These are phyloP conservation scores for Umbilicus rupestris DNA, from an alignment of 164 flowering plant genomes.

Conservation along the genomic window DNA sequence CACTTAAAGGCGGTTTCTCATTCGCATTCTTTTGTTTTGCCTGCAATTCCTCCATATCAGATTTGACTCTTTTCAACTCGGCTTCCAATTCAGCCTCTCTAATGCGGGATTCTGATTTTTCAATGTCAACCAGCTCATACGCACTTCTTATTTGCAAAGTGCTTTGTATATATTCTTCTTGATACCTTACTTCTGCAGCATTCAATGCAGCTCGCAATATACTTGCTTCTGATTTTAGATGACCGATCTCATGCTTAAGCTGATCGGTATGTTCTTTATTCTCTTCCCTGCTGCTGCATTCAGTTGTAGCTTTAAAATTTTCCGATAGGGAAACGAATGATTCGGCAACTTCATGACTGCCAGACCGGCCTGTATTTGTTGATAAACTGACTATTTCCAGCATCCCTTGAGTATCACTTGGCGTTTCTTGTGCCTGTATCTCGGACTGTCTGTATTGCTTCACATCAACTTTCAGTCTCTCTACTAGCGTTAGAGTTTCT, in stretches of 20 bases:
- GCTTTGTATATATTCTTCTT: constrained; percentile 41
- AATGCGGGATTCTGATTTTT: constrained; percentile 23
- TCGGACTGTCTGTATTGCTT: constrained; percentile 51
- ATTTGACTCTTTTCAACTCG: constrained; percentile 30
- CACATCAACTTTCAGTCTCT: constrained; percentile 42
- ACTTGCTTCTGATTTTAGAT: constrained; percentile 36
- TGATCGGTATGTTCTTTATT: constrained; percentile 19
- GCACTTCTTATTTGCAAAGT: constrained; percentile 38
- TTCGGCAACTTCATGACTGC: constrained; percentile 32
- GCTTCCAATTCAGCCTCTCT: constrained; percentile 46
- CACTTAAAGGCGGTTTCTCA: constrained; percentile 18
- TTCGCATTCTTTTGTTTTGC: constrained; percentile 37
- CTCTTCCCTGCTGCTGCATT: neutral
- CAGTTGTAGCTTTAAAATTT: constrained; percentile 1
- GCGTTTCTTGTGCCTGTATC: constrained; percentile 36
- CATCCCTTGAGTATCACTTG: constrained; percentile 39
- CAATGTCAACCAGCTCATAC: constrained; percentile 34
- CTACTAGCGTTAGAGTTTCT: constrained; percentile 42
- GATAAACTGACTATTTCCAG: constrained; percentile 50
- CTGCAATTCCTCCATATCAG: constrained; percentile 47
- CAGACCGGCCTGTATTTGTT: constrained; percentile 36
- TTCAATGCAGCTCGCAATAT: constrained; percentile 40
- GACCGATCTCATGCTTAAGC: constrained; percentile 25
- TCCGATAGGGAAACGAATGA: constrained; percentile 31
- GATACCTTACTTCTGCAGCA: constrained; percentile 36